A percentile compares a stretch with the other conserved stretches of the same genome.
These are phyloP conservation scores for Colletotrichum spaethianum DNA, from an alignment of 2,329 filamentous ascomycete genomes.

Conservation along the genomic window DNA sequence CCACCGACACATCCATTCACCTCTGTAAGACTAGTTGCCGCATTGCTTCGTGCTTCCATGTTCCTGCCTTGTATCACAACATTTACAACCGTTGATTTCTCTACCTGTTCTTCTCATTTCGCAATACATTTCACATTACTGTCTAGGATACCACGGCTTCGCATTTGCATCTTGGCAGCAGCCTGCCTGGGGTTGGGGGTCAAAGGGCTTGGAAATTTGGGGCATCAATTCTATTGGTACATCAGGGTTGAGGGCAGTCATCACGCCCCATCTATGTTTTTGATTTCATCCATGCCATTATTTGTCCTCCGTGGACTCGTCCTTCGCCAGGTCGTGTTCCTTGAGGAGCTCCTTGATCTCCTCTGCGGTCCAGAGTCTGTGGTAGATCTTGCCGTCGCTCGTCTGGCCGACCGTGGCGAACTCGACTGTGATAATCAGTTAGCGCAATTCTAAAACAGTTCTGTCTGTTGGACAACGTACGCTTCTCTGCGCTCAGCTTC, in stretches of 20 bases:
- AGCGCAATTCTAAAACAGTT: slow-evolving; percentile 22
- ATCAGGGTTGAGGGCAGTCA: slow-evolving; percentile 37
- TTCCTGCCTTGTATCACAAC: slow-evolving; percentile 1
- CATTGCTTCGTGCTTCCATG: background rate
- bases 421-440: slow-evolving; percentile 76
- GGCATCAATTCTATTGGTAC: slow-evolving; percentile 42
- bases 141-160: slow-evolving; percentile 6
- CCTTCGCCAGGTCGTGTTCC: slow-evolving; percentile 95
- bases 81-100: background rate
- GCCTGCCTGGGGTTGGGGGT: background rate
- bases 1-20: slow-evolving; percentile 9
- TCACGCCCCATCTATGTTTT: slow-evolving; percentile 40
- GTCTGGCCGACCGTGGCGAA: slow-evolving; percentile 98
- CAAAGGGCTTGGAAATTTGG: background rate
- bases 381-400: slow-evolving; percentile 96
- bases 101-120: background rate
- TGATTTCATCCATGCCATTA: slow-evolving; percentile 51
- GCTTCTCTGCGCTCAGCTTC: slow-evolving; percentile 99
- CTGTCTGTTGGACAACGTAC: slow-evolving; percentile 70
- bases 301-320: slow-evolving; percentile 79
- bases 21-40: background rate
- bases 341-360: slow-evolving; percentile 95
- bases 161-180: slow-evolving; percentile 22
- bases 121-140: background rate
- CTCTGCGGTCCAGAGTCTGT: slow-evolving; percentile 96